Percentiles rank a stretch among this genome's conserved stretches.
These are phyloP conservation scores for Chlorencoelia australis DNA, from an alignment of 2,329 filamentous ascomycete genomes.

Conservation along the genomic window DNA sequence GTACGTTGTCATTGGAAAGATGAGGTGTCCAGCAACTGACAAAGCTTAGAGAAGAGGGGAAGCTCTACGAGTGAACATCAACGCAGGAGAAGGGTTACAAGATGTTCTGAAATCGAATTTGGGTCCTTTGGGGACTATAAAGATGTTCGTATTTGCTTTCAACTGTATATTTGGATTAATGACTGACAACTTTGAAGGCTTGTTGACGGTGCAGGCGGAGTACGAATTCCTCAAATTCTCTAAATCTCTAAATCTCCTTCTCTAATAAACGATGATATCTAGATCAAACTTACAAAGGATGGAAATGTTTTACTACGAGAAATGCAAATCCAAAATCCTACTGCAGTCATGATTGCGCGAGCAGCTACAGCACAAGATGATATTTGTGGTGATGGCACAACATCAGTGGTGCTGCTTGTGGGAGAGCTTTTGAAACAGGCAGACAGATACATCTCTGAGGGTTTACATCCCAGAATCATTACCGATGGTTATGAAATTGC, in stretches of 20 bases:
- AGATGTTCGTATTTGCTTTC: slow-evolving; percentile 56
- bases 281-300: slow-evolving; percentile 99
- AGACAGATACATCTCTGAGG: slow-evolving; percentile 89
- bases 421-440: slow-evolving; percentile 97
- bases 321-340: slow-evolving; percentile 97
- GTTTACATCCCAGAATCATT: slow-evolving; percentile 92
- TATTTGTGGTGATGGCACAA: slow-evolving; percentile 96
- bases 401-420: slow-evolving; percentile 87
- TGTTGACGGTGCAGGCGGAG: slow-evolving; percentile 60
- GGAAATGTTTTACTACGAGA: slow-evolving; percentile 75
- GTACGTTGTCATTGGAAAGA: slow-evolving; percentile 42
- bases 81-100: slow-evolving; percentile 82
- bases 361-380: slow-evolving; percentile 97
- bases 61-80: slow-evolving; percentile 95
- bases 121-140: slow-evolving; percentile 86
- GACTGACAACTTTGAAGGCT: slow-evolving; percentile 38
- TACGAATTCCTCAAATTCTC: slow-evolving; percentile 31
- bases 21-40: slow-evolving; percentile 22
- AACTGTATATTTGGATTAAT: slow-evolving; percentile 1
- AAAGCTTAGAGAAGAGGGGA: slow-evolving; percentile 75
- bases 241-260: slow-evolving; percentile 12
- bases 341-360: slow-evolving; percentile 72
- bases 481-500: slow-evolving; percentile 97
- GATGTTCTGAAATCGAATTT: slow-evolving; percentile 96
- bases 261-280: slow-evolving; percentile 14